phyloP scores from a whole-genome alignment of 2,329 filamentous ascomycete species.

The Pseudogymnoascus sp. region DNA sequence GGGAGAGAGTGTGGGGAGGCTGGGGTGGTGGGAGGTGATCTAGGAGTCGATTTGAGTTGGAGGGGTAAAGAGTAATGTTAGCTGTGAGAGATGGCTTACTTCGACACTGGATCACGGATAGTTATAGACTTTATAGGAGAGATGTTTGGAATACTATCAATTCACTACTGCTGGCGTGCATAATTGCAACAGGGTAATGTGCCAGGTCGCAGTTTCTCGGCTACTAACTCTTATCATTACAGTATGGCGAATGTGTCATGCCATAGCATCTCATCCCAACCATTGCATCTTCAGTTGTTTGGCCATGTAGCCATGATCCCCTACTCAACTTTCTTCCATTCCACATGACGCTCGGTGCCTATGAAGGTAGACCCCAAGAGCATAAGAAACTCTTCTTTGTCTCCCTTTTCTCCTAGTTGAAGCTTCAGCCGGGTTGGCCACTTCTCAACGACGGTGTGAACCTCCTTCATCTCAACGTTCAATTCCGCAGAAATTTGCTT shows the following conservation, averaged over 20 bases:
- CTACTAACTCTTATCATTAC: background rate
- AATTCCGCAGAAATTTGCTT: constrained; percentile 4
- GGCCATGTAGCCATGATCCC: background rate
- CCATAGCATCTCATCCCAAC: background rate
- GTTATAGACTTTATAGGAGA: background rate
- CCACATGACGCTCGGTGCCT: constrained; percentile 27
- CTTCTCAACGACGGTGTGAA: constrained; percentile 29
- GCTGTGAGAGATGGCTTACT: background rate
- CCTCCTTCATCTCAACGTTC: constrained; percentile 24
- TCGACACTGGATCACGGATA: background rate
- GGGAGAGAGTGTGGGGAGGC: constrained; percentile 69
- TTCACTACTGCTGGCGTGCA: background rate
- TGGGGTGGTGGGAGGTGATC: constrained; percentile 70
- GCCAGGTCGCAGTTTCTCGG: background rate
- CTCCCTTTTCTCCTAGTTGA: constrained; percentile 16
- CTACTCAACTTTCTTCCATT: constrained; percentile 20
- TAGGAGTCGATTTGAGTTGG: constrained; percentile 24
- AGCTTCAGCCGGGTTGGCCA: constrained; percentile 29
- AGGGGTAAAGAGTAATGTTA: background rate
- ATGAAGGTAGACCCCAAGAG: constrained; percentile 9
- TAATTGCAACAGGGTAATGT: background rate
- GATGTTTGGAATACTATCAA: background rate
- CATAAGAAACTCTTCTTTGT: constrained; percentile 28
- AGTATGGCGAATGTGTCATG: background rate
- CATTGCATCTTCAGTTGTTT: background rate